phyloP scores from a whole-genome alignment of 192 early-diverging fungal species.

The Globomyces pollinis-pini region DNA sequence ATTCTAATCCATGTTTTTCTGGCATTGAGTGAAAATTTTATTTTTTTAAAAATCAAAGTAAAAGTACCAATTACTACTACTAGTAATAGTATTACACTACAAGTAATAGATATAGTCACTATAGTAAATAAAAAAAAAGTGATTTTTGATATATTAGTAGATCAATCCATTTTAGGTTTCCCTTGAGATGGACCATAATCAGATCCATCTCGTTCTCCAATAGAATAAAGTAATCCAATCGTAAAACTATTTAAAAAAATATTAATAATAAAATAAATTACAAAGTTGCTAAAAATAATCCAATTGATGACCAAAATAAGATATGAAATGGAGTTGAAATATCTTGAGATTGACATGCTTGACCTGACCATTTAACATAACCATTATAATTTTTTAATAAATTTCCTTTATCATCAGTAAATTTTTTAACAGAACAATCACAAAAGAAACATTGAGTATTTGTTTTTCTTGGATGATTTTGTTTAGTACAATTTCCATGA shows the following conservation, averaged over 20 bases:
- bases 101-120: too few relatives aligned
- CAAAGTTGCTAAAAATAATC: constrained; percentile 12
- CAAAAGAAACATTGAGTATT: constrained; percentile 16
- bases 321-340: constrained; percentile 20
- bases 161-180: neutral
- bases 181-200: neutral
- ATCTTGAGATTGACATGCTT: constrained; percentile 26
- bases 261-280: constrained; percentile 11
- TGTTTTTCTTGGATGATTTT: neutral
- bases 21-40: too few relatives aligned
- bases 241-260: neutral
- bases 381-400: constrained; percentile 16
- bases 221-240: neutral
- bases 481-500: constrained; percentile 19
- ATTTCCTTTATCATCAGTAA: constrained; percentile 20
- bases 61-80: too few relatives aligned
- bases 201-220: neutral
- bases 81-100: too few relatives aligned
- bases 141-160: neutral
- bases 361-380: constrained; percentile 22
- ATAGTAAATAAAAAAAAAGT: too few relatives aligned
- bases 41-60: too few relatives aligned
- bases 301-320: constrained; percentile 20
- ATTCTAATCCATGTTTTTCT: neutral
- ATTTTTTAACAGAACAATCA: constrained; percentile 15